Evolutionary conservation across 345 rosid genomes (phyloP).

Genomic region (thale cress (Arabidopsis thaliana)): DNA sequence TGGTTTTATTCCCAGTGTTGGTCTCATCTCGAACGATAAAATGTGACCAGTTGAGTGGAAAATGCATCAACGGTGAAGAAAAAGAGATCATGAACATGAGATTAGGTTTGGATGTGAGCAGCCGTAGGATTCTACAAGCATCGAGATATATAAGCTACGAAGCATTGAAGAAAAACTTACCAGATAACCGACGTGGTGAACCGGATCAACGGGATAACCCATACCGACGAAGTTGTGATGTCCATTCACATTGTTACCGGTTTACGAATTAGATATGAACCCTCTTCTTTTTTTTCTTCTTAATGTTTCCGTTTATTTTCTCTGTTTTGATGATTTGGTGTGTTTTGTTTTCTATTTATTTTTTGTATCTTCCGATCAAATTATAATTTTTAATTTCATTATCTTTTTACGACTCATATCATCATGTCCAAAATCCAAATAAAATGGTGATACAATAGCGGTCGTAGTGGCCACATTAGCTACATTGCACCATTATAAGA

Average conservation of each 20-base stretch:
- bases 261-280: constrained; percentile 11
- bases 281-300: not conserved
- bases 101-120: not conserved
- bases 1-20: not conserved
- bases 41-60: not conserved
- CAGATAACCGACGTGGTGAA: constrained; percentile 41
- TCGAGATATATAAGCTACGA: constrained; percentile 47
- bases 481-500: no score
- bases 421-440: not conserved
- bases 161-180: constrained; percentile 35
- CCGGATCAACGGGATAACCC: constrained; percentile 37
- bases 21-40: constrained; percentile 4
- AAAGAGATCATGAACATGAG: constrained; percentile 1
- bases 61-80: constrained; percentile 14
- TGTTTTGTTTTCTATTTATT: no score
- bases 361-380: no score
- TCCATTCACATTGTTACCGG: constrained; percentile 44
- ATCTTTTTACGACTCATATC: not conserved
- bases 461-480: not conserved
- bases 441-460: not conserved
- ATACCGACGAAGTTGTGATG: constrained; percentile 50
- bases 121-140: constrained; percentile 17
- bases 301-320: no score
- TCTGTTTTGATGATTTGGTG: no score
- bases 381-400: no score